Base-by-base conservation (phyloP, 176 grass and related monocot genomes). In the Oryza punctata region DNA sequence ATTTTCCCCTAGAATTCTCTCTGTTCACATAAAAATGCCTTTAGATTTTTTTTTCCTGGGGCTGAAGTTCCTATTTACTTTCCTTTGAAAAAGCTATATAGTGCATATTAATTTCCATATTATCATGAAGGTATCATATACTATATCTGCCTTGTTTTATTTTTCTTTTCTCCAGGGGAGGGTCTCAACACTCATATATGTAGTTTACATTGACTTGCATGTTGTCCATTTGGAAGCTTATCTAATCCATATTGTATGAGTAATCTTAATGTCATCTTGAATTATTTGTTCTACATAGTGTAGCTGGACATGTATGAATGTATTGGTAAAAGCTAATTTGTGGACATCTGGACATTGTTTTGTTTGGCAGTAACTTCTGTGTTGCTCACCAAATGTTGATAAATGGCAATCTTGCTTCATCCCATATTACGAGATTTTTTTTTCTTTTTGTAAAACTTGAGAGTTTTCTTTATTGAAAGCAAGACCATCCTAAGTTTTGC, bases 401-500 rank as follows among this genome's bases (percentile, higher is more conserved):
- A 70, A 64, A 82, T 79, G 28, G 4, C 16, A 65, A 69, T 90
- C 29, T 23, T 26, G 65, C 18, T 81, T 82, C 41, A 60, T 54
- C 60, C 28, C 77, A 38, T 78, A 60, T 72, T 67, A 50, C 18
- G 6, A 50, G 47, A 40, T 41, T 41, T 41, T 41, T 41, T 41
- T 47, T 45, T 45, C 10, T 45, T 12, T 45, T 45, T 45, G 43
- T 2, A 10, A 45, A 45, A 12, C 43, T 12, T 45, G 13, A 11
- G 43, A 45, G 2, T 45, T 45, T 45, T 45, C 2, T 35, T 12
- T 45, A 45, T 45, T 41, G 40, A 41, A 41, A 41, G 40, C 40
- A 21, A 16, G 12, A 10, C 6, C 65, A 78, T 41, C 23, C 10
- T 73, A 72, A 47, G 43, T 82, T 72, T 3, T 78, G 19, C 3